phyloP scores from a whole-genome alignment of 257 asterid genomes.

The Gentiana macrophylla region DNA sequence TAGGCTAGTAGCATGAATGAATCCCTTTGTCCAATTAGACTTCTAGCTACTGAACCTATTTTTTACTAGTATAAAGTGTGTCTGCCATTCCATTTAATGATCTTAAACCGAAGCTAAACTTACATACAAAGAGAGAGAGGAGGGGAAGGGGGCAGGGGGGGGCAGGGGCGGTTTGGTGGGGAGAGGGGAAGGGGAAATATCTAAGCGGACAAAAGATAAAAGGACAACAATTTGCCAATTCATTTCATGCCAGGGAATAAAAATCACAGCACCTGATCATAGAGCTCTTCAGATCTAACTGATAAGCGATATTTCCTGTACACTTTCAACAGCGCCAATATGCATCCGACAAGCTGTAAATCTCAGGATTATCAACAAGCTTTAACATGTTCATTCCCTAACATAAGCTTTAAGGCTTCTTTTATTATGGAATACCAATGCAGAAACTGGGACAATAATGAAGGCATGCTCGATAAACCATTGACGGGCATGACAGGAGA shows the following conservation, averaged over 20 bases:
- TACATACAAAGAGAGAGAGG: no score
- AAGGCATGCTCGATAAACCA: conserved; percentile 57
- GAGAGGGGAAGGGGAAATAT: no score
- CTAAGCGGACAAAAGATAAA: neutral
- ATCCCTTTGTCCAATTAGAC: no score
- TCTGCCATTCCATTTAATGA: no score
- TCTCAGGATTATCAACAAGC: conserved; percentile 46
- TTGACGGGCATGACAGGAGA: conserved; percentile 45
- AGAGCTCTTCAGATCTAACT: conserved; percentile 67
- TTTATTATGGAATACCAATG: conserved; percentile 54
- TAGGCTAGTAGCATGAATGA: no score
- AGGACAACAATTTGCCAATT: neutral
- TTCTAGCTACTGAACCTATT: no score
- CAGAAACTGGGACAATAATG: conserved; percentile 47
- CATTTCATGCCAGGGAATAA: neutral
- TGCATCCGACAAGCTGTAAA: conserved; percentile 76
- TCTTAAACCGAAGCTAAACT: no score
- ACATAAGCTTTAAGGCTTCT: conserved; percentile 32
- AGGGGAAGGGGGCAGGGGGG: no score
- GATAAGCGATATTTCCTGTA: conserved; percentile 39
- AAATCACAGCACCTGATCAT: conserved; percentile 48
- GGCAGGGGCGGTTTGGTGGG: no score
- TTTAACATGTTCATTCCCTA: conserved; percentile 21
- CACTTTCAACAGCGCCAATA: conserved; percentile 33
- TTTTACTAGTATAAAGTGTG: no score